Conservation (phyloP, 129 eudicot species). For the Ambrosia trifida region DNA sequence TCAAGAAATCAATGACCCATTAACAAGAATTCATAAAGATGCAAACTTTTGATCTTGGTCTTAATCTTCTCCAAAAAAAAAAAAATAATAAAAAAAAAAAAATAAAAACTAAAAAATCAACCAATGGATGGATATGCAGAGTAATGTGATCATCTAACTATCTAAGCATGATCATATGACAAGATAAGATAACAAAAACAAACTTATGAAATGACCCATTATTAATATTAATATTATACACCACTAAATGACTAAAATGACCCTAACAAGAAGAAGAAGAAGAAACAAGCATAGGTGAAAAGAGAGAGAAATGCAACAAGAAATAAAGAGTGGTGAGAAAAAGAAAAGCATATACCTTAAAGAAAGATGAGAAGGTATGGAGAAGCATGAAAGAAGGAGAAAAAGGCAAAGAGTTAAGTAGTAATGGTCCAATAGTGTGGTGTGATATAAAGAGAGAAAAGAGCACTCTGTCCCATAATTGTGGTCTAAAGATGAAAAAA, state of each 20-base stretch:
- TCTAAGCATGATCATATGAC: not conserved
- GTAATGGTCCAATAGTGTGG: conserved; percentile 29
- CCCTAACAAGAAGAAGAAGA: conserved; percentile 22
- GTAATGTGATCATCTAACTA: conserved; percentile 33
- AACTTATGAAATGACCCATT: not conserved
- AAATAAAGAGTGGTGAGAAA: conserved; percentile 30
- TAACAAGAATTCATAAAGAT: conserved; percentile 6
- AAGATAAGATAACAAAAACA: conserved; percentile 9
- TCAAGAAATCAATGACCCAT: conserved; percentile 8
- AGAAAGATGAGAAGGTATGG: conserved; percentile 46
- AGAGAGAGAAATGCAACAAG: not conserved
- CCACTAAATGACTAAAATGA: conserved; percentile 45
- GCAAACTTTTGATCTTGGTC: conserved; percentile 3
- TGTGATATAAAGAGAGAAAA: conserved; percentile 32
- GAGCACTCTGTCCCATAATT: conserved; percentile 44
- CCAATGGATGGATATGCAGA: conserved; percentile 2
- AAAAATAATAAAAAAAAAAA: conserved; percentile 7
- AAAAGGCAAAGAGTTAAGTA: conserved; percentile 15
- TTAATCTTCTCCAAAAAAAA: conserved; percentile 14
- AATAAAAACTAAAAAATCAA: not conserved
- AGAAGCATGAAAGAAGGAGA: conserved; percentile 34
- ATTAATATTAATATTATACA: conserved; percentile 25
- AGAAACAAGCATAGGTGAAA: conserved; percentile 40
- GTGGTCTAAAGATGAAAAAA: conserved; percentile 45
- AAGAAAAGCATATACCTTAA: conserved; percentile 42